Evolutionary conservation across 768 basidiomycete species (phyloP), one percentile per base, ranked within the genome.

Genomic region (Pholiota conissans): DNA sequence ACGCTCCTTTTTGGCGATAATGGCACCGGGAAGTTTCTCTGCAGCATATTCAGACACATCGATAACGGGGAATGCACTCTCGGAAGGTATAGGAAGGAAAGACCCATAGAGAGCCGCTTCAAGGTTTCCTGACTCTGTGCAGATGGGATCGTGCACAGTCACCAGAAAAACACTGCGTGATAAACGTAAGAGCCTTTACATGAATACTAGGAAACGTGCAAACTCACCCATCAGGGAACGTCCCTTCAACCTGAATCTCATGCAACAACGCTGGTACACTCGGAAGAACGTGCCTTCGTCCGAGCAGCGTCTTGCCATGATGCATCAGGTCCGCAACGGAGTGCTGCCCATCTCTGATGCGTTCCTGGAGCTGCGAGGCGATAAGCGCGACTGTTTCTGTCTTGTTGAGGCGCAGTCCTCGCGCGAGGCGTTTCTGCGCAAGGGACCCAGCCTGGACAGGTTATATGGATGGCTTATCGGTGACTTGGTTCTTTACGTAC

Each of bases 131-230:
- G 81, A 73, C 57, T 93, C 86, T 0, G 93, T 87, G 69, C 89
- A 93, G 60, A 99, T 88, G 18, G 97, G 96, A 64, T 96, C 90
- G 67, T 98, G 95, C 1, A 98, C 93, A 0, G 96, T 96, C 34
- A 98, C 95, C n/a, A 99, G 82, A 74, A 98, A 99, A 0, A 93
- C 90, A 0, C 88, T 91, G 59, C 47, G 55, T 34, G 16, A 13
- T 11, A 10, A 46, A 20, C n/a, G 42, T 45, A 1, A 45, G 22
- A 9, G 35, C 18, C 45, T 9, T 7, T 24, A 40, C 16, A 42
- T 46, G 30, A 14, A 27, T 18, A 22, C 10, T 28, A 56, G n/a
- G 11, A 37, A 24, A 29, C 22, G 28, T 22, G 29, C 18, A 26
- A 55, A 62, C 82, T 40, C 64, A 92, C 94, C 91, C 91, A 61